phyloP scores from a whole-genome alignment of 169 alveolate species.

The Babesia divergens region DNA sequence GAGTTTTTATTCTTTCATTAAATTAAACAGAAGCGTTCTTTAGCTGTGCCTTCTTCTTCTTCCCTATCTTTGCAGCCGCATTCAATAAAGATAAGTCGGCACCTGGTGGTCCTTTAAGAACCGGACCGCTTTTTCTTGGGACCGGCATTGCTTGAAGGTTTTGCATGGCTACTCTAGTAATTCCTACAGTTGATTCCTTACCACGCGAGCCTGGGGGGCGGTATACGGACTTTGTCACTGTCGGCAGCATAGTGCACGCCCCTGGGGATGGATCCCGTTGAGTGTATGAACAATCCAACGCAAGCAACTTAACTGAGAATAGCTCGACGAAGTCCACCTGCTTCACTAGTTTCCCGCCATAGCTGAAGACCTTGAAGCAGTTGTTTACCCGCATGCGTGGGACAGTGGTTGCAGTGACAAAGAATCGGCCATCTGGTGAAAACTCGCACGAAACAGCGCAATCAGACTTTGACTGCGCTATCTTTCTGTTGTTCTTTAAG shows the following conservation, averaged over 20 bases:
- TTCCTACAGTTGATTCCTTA: neutral
- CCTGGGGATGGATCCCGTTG: constrained; percentile 66
- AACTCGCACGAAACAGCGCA: constrained; percentile 79
- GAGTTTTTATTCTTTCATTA: neutral
- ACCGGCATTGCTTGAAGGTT: constrained; percentile 49
- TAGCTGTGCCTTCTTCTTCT: constrained; percentile 38
- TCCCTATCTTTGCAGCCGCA: constrained; percentile 48
- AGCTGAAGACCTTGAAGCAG: constrained; percentile 76
- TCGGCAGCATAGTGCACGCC: constrained; percentile 20
- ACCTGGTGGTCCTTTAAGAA: constrained; percentile 60
- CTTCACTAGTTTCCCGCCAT: constrained; percentile 73
- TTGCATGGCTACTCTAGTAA: constrained; percentile 17
- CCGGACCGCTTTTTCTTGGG: neutral
- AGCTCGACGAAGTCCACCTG: constrained; percentile 69
- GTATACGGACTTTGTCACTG: constrained; percentile 62
- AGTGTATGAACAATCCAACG: constrained; percentile 22
- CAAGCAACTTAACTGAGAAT: constrained; percentile 54
- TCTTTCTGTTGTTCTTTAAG: constrained; percentile 61
- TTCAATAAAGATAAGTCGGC: constrained; percentile 56
- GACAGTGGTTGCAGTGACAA: constrained; percentile 83
- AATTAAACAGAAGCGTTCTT: neutral
- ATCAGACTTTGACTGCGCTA: constrained; percentile 68
- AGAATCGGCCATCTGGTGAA: constrained; percentile 75
- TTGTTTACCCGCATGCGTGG: constrained; percentile 90
- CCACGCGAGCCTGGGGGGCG: constrained; percentile 73